phyloP scores from a whole-genome alignment of 139 green algal genomes.

The Micractinium conductrix region DNA sequence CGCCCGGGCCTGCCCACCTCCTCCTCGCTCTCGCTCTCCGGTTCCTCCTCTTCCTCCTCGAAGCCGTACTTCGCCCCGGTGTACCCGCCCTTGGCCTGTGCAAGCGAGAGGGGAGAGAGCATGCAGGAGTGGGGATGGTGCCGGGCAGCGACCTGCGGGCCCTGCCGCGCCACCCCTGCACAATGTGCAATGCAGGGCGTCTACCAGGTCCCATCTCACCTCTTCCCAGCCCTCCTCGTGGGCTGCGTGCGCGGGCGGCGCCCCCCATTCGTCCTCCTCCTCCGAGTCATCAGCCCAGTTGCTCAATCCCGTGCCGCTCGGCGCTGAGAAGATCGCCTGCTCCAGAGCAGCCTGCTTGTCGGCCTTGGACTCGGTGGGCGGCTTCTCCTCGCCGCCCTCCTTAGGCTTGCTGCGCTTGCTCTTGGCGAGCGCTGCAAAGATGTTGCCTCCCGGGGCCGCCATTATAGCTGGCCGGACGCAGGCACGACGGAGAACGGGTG shows the following conservation, averaged over 20 bases:
- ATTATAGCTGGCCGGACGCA: neutral
- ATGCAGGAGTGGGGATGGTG: neutral
- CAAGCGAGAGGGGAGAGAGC: neutral
- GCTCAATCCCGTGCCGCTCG: conserved; percentile 9
- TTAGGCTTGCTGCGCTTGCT: conserved; percentile 47
- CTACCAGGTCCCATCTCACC: conserved; percentile 9
- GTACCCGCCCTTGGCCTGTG: conserved; percentile 36
- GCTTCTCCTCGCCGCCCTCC: neutral
- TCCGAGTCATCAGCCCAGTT: conserved; percentile 54
- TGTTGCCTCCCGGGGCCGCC: conserved; percentile 28
- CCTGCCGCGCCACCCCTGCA: too few species aligned
- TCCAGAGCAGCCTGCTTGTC: conserved; percentile 53
- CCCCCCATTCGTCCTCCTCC: conserved; percentile 40
- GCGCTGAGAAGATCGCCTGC: conserved; percentile 42
- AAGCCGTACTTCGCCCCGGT: neutral
- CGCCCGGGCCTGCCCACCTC: conserved; percentile 19
- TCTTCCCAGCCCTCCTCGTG: conserved; percentile 42
- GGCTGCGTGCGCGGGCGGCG: neutral
- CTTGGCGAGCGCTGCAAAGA: conserved; percentile 46
- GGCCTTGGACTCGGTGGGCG: conserved; percentile 6
- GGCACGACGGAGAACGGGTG: neutral
- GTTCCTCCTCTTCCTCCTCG: conserved; percentile 17
- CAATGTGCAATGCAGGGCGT: neutral
- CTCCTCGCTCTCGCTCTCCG: conserved; percentile 35
- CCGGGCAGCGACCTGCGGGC: neutral